Evolutionary conservation across 345 rosid genomes (phyloP), one percentile per base, ranked within the genome.

Genomic region (Geranium rotundifolium): DNA sequence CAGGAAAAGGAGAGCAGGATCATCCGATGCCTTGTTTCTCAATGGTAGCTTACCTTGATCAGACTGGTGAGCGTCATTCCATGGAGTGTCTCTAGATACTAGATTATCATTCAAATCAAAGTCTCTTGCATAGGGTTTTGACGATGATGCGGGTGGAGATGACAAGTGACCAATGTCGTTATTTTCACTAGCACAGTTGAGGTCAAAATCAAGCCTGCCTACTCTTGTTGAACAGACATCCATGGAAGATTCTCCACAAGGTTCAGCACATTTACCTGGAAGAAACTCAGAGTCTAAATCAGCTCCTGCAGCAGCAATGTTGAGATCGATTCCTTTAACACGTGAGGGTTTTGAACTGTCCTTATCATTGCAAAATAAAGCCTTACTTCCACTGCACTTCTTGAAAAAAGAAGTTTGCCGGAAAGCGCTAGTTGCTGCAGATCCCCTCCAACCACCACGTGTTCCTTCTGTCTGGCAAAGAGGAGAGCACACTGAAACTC

Each of bases 391-490:
- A 15, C 30, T 19, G 15, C 39, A 27, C 19, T 60, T 60, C 63
- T 56, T 13, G 41, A 61, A 57, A 65, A 60, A 29, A 39, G 62
- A 57, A 60, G 65, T 56, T 9, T 60, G 17, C 12, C 58, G 57
- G n/a, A 70, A 70, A 55, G 73, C 73, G 65, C 73, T 65, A 27
- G 65, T 70, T 60, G 69, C 65, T 39, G 73, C 65, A 55, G 69
- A 62, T 65, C 73, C 73, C 73, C 50, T 70, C 69, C 73, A 70
- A 39, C 69, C 62, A 41, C 56, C 58, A 6, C 41, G 19, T 10
- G 29, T 46, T 17, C 57, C 62, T 61, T 70, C 56, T 14, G 65
- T 52, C 30, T 46, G 34, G 41, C 4, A 17, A 23, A 39, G 9
- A 37, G 69, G 69, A 23, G 64, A 60, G 27, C 61, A 61, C 19